phyloP scores from a whole-genome alignment of 164 flowering plant species.

The Echeveria elegans region DNA sequence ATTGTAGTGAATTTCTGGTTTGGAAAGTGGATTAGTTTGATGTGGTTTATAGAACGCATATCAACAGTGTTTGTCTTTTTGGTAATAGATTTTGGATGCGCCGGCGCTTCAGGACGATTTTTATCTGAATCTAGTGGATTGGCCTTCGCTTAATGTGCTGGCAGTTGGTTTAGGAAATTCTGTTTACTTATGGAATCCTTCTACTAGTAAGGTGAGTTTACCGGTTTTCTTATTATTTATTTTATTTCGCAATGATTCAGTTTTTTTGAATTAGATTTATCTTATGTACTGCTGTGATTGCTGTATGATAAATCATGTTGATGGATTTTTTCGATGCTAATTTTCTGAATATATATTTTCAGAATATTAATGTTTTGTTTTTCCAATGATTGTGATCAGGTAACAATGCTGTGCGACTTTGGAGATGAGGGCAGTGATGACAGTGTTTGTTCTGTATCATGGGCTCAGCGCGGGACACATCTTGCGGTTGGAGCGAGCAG shows the following conservation, averaged over 20 bases:
- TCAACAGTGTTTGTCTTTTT: not conserved
- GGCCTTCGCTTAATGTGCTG: constrained; percentile 87
- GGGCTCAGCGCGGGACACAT: constrained; percentile 86
- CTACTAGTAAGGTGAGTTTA: constrained; percentile 75
- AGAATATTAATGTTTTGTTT: too few relatives aligned
- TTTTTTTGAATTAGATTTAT: too few relatives aligned
- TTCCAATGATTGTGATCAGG: constrained; percentile 44
- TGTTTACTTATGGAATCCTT: constrained; percentile 96
- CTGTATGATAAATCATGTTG: too few relatives aligned
- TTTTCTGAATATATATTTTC: too few relatives aligned
- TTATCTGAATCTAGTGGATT: constrained; percentile 88
- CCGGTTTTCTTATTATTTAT: not conserved
- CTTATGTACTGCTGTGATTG: too few relatives aligned
- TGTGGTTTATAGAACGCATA: too few relatives aligned
- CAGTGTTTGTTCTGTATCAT: constrained; percentile 85
- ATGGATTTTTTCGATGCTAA: too few relatives aligned
- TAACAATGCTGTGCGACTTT: constrained; percentile 81
- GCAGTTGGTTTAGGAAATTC: constrained; percentile 93
- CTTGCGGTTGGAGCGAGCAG: constrained; percentile 82
- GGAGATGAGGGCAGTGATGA: constrained; percentile 83
- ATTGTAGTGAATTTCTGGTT: too few relatives aligned
- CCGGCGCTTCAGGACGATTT: constrained; percentile 99
- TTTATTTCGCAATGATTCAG: too few relatives aligned
- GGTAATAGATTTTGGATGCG: constrained; percentile 77
- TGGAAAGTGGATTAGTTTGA: too few relatives aligned